Evolutionary conservation across 129 eudicot genomes (phyloP).

Genomic region (Artemisia annua): DNA sequence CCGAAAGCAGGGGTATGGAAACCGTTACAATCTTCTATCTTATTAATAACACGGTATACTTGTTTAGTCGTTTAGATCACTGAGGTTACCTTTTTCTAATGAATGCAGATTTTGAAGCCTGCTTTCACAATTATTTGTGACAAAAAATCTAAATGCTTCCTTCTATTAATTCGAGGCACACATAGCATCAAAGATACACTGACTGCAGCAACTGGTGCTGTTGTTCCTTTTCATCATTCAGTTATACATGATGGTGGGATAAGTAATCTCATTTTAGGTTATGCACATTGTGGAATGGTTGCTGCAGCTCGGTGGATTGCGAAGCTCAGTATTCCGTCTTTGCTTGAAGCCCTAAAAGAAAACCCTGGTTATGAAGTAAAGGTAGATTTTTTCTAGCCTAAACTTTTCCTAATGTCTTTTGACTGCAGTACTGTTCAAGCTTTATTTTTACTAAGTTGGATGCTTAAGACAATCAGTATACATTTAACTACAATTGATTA

Average conservation of each 20-base stretch:
- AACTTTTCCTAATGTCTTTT: neutral
- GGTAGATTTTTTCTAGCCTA: conserved; percentile 35
- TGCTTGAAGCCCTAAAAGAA: conserved; percentile 63
- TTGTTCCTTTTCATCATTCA: conserved; percentile 99
- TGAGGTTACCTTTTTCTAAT: neutral
- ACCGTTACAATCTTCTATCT: neutral
- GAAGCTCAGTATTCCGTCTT: conserved; percentile 83
- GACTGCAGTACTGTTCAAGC: neutral
- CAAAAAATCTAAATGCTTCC: conserved; percentile 70
- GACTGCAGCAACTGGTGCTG: conserved; percentile 98
- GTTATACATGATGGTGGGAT: conserved; percentile 92
- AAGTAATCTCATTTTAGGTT: conserved; percentile 89
- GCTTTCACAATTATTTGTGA: conserved; percentile 87
- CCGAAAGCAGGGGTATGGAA: conserved; percentile 95
- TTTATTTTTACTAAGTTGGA: neutral
- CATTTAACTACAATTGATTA: neutral
- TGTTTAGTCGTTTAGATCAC: conserved; percentile 12
- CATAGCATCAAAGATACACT: conserved; percentile 98
- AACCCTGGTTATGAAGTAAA: conserved; percentile 77
- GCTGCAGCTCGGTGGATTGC: conserved; percentile 99
- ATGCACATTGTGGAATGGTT: conserved; percentile 99
- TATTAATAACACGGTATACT: neutral
- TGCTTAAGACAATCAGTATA: no score
- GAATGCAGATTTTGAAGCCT: conserved; percentile 92
- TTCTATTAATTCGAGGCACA: conserved; percentile 90